These are phyloP conservation scores for Zangia roseola DNA, from an alignment of 768 basidiomycete species.

Conservation along the genomic window DNA sequence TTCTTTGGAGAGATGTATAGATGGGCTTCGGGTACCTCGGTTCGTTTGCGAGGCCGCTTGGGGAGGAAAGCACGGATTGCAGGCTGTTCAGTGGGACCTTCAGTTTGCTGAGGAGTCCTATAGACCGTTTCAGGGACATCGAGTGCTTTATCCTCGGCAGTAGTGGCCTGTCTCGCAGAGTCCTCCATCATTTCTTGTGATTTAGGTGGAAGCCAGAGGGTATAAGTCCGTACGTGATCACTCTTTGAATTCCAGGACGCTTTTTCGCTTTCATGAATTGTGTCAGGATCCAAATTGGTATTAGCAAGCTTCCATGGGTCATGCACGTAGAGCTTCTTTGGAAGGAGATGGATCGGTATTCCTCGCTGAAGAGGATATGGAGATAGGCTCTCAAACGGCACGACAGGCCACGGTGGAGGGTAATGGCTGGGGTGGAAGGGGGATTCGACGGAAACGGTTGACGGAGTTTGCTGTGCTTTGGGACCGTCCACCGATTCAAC, in stretches of 20 bases:
- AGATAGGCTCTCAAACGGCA: constrained; percentile 35
- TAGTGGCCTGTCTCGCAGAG: constrained; percentile 6
- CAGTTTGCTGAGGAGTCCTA: constrained; percentile 20
- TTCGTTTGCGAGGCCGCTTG: constrained; percentile 23
- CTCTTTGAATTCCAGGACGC: constrained; percentile 27
- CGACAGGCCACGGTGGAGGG: constrained; percentile 40
- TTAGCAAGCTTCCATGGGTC: constrained; percentile 39
- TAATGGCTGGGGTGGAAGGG: constrained; percentile 35
- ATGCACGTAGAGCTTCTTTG: constrained; percentile 42
- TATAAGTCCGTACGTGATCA: constrained; percentile 29
- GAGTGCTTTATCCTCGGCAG: constrained; percentile 3
- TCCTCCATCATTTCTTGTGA: constrained; percentile 5
- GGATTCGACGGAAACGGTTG: constrained; percentile 2
- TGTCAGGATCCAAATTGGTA: neutral
- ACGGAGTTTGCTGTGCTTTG: neutral
- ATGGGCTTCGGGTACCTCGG: constrained; percentile 40
- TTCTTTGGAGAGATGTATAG: constrained; percentile 43
- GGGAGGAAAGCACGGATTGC: constrained; percentile 29
- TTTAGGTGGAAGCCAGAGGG: constrained; percentile 20
- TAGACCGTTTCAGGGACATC: constrained; percentile 6
- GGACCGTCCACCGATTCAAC: neutral
- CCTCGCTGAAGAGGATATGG: constrained; percentile 26
- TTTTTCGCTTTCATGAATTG: neutral
- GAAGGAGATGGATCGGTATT: constrained; percentile 37
- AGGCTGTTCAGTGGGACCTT: constrained; percentile 25